Percentiles rank a stretch among this genome's conserved stretches.
Conservation (phyloP, 2,329 filamentous ascomycete genomes). For the Lecanicillium sp. region DNA sequence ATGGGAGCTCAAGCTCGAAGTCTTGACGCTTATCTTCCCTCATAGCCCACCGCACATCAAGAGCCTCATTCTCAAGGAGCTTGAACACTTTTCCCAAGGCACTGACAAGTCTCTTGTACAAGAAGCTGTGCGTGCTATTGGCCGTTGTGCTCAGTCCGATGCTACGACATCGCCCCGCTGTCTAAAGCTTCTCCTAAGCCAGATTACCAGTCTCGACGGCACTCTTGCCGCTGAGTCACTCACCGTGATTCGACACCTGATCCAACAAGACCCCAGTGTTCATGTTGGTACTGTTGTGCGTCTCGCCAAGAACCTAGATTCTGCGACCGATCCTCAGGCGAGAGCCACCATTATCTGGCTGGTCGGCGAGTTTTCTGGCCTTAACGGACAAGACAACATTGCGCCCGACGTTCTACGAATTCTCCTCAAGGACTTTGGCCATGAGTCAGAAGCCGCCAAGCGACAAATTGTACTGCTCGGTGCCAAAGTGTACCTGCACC, state of each 20-base stretch:
- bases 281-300: conserved; percentile 83
- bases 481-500: conserved; percentile 93
- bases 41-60: conserved; percentile 70
- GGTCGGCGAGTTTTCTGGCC: conserved; percentile 84
- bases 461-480: conserved; percentile 87
- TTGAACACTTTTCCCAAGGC: conserved; percentile 84
- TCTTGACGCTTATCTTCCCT: conserved; percentile 86
- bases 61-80: conserved; percentile 80
- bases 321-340: conserved; percentile 78
- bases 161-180: conserved; percentile 67
- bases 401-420: conserved; percentile 89
- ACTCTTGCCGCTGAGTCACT: conserved; percentile 86
- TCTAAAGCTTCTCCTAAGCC: conserved; percentile 72
- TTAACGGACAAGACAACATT: conserved; percentile 78
- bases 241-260: conserved; percentile 91
- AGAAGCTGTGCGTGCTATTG: conserved; percentile 88
- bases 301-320: conserved; percentile 85
- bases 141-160: conserved; percentile 81
- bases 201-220: conserved; percentile 83
- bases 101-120: conserved; percentile 70
- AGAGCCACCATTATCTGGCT: conserved; percentile 96
- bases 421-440: conserved; percentile 74
- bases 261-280: conserved; percentile 78
- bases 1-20: conserved; percentile 87
- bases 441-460: conserved; percentile 80